Conservation (phyloP, 306 rosid species). For the Quercus bicolor region DNA sequence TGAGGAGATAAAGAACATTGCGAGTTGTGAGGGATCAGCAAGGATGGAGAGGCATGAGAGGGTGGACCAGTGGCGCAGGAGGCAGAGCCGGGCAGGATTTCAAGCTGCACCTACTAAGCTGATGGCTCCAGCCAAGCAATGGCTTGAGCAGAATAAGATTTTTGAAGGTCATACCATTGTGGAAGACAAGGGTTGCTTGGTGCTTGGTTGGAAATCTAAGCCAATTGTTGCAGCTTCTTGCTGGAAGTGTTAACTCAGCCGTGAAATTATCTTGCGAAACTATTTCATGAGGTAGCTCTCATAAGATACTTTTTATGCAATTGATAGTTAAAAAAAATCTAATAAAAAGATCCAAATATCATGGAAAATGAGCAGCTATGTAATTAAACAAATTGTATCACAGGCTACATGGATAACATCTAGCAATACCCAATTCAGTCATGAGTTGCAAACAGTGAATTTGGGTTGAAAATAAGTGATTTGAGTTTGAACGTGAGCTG, state of each 20-base stretch:
- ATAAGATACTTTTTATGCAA: too few relatives aligned
- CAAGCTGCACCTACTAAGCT: slow-evolving; percentile 63
- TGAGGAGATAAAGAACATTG: slow-evolving; percentile 91
- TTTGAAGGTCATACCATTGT: slow-evolving; percentile 64
- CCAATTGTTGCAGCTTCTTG: slow-evolving; percentile 87
- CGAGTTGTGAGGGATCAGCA: slow-evolving; percentile 82
- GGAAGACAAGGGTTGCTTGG: slow-evolving; percentile 87
- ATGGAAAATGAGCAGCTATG: neutral
- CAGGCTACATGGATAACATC: neutral
- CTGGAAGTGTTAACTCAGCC: slow-evolving; percentile 66
- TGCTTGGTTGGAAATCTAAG: slow-evolving; percentile 89
- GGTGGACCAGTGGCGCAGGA: slow-evolving; percentile 81
- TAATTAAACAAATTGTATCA: slow-evolving; percentile 11
- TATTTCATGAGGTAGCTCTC: too few relatives aligned
- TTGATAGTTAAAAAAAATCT: neutral
- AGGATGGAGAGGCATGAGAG: slow-evolving; percentile 95
- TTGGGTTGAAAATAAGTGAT: slow-evolving; percentile 15
- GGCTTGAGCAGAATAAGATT: slow-evolving; percentile 54
- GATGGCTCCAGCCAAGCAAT: slow-evolving; percentile 63
- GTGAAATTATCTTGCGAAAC: neutral
- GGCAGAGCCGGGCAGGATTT: slow-evolving; percentile 90
- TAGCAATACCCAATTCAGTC: slow-evolving; percentile 24
- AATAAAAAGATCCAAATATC: slow-evolving; percentile 23
- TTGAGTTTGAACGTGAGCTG: slow-evolving; percentile 23
- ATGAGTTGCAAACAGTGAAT: slow-evolving; percentile 7